These are phyloP conservation scores for Thecamonas trahens DNA, from an alignment of 78 protist species.

Conservation along the genomic window DNA sequence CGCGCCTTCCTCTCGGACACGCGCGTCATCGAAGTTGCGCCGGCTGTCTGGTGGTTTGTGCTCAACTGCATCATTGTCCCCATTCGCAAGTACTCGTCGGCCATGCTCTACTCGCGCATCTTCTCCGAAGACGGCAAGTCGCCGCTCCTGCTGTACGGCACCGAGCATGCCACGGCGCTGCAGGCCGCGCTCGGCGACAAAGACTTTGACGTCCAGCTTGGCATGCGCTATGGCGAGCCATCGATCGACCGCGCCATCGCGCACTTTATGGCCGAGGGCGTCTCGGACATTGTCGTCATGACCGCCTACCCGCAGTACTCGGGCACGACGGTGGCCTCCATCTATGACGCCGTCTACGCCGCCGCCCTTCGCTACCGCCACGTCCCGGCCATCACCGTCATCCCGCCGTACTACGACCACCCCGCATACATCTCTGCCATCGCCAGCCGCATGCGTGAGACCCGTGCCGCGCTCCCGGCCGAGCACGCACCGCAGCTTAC, in stretches of 20 bases:
- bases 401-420: neutral
- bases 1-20: neutral
- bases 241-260: neutral
- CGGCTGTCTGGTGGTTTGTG: neutral
- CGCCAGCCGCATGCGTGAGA: too few relatives aligned
- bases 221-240: neutral
- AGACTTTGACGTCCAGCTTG: neutral
- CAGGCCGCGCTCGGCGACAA: neutral
- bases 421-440: neutral
- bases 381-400: neutral
- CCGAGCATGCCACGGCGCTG: neutral
- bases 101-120: neutral
- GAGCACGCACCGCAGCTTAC: neutral
- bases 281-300: conserved; percentile 1
- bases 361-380: neutral
- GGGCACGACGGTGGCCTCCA: neutral
- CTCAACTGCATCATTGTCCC: conserved; percentile 16
- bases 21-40: conserved; percentile 2
- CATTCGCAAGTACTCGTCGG: neutral
- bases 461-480: too few relatives aligned
- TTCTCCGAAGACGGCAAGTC: neutral
- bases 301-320: conserved; percentile 15
- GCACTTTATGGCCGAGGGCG: neutral
- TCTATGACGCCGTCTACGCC: neutral
- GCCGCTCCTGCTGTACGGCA: neutral